These are phyloP conservation scores for Macrophomina phaseolina DNA, from an alignment of 2,329 filamentous ascomycete genomes.

Conservation along the genomic window DNA sequence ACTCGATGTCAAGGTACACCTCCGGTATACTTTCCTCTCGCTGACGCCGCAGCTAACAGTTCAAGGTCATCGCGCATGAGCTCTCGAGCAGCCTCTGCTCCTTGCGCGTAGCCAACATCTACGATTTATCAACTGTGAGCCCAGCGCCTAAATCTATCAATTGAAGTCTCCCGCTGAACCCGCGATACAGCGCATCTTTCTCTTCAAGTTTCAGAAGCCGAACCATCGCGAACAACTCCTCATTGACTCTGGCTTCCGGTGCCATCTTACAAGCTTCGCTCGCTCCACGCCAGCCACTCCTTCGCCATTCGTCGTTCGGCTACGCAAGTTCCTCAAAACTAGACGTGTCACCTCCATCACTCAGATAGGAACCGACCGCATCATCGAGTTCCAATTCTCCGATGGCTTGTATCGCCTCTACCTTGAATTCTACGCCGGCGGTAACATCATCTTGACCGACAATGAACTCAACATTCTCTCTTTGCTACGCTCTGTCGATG, in stretches of 20 bases:
- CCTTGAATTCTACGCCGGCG: constrained; percentile 94
- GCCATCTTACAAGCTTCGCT: constrained; percentile 89
- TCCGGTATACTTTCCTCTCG: background rate
- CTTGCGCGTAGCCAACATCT: constrained; percentile 88
- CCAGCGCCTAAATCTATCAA: background rate
- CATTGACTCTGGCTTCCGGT: constrained; percentile 94
- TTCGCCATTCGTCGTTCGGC: constrained; percentile 80
- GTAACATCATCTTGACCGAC: constrained; percentile 93
- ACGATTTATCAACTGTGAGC: constrained; percentile 83
- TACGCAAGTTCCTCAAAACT: constrained; percentile 89
- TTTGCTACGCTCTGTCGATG: constrained; percentile 78
- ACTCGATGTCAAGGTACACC: constrained; percentile 71
- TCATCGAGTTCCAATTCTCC: constrained; percentile 91
- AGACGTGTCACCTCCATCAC: constrained; percentile 78
- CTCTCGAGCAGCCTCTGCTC: constrained; percentile 76
- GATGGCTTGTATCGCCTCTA: constrained; percentile 88
- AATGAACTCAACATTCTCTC: constrained; percentile 80
- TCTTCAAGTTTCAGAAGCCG: constrained; percentile 93
- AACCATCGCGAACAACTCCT: constrained; percentile 87
- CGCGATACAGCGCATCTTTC: constrained; percentile 76
- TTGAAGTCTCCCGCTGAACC: constrained; percentile 27
- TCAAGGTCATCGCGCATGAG: constrained; percentile 90
- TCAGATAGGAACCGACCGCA: constrained; percentile 91
- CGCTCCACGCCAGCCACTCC: constrained; percentile 84
- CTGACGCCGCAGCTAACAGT: background rate